These are phyloP conservation scores for Fusarium duplospermum DNA, from an alignment of 2,329 filamentous ascomycete species.

Conservation along the genomic window DNA sequence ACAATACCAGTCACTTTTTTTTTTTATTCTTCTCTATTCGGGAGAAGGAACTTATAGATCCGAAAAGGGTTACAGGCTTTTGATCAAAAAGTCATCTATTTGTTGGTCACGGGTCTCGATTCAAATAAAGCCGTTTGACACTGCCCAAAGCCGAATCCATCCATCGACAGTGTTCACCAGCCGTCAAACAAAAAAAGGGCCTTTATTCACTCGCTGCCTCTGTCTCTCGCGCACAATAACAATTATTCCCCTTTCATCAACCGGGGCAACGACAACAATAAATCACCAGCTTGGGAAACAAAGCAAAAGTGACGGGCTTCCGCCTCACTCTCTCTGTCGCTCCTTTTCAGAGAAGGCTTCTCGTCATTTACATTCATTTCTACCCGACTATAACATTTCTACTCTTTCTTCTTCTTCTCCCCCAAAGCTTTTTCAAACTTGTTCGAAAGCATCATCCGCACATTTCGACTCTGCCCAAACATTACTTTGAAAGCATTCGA, in stretches of 20 bases:
- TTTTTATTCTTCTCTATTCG: not conserved
- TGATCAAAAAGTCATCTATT: not conserved
- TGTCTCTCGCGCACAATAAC: constrained; percentile 27
- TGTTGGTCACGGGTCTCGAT: constrained; percentile 22
- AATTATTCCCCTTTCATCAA: constrained; percentile 18
- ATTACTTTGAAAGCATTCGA: not conserved
- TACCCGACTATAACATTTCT: not conserved
- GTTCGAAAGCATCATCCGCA: constrained; percentile 12
- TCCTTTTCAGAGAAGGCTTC: constrained; percentile 20
- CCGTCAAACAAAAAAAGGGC: not conserved
- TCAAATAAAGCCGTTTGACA: constrained; percentile 2
- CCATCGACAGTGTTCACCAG: constrained; percentile 38
- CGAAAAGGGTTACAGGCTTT: not conserved
- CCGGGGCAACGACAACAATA: constrained; percentile 15
- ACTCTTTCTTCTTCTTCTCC: constrained; percentile 25
- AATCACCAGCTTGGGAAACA: constrained; percentile 15
- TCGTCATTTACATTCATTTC: constrained; percentile 29
- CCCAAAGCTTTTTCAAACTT: constrained; percentile 14
- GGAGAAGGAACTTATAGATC: not conserved
- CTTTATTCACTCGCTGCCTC: constrained; percentile 22
- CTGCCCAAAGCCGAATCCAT: not conserved
- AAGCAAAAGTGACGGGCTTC: constrained; percentile 23
- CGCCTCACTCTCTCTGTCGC: constrained; percentile 26
- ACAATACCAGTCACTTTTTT: constrained; percentile 6
- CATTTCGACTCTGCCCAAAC: constrained; percentile 3